Base-by-base conservation (phyloP, 1,139 yeast species). In the Geotrichum aggregatum region DNA sequence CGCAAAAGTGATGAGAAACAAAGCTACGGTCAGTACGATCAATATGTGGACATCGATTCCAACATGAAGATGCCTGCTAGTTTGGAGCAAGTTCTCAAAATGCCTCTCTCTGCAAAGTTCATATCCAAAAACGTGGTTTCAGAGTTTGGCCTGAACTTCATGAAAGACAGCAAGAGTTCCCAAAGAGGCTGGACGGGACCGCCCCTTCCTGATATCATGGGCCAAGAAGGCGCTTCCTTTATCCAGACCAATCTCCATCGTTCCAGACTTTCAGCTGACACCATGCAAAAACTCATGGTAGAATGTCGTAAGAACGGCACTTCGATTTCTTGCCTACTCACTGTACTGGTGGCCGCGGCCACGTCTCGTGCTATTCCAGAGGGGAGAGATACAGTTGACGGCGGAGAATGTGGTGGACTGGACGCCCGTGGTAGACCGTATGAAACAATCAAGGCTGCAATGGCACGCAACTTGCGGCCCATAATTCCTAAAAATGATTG, bases 401-500 rank as follows among this genome's bases (percentile, higher is more conserved):
- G 16, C 22, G 50, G 50, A 3, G 50, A 47, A 8, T 47, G 35
- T 14, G 50, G 50, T n/a, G 50, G 50, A 8, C n/a, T n/a, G n/a
- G 31, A 28, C 31, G 31, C 31, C 31, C 7, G 31, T 11, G 11
- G 10, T 11, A 11, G 31, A 8, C 10, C 31, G 10, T 8, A 28
- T 11, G 11, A 7, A 7, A 28, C 7, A 28, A 28, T 28, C 31
- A 8, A 7, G 11, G 31, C 31, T 8, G 31, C 26, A 8, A 3
- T 43, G 4, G 4, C 45, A 6, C 34, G 45, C 8, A 41, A 41
- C 30, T 22, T 41, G 8, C 45, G 45, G 4, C 35, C 44, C 5
- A 8, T 22, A 10, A 19, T 40, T 8, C 30, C 45, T 3, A 16
- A 14, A 5, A 3, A 21, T 33, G 36, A 6, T 5, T n/a, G 5